These are phyloP conservation scores for Ilex aquifolium DNA, from an alignment of 257 asterid genomes.

Conservation along the genomic window DNA sequence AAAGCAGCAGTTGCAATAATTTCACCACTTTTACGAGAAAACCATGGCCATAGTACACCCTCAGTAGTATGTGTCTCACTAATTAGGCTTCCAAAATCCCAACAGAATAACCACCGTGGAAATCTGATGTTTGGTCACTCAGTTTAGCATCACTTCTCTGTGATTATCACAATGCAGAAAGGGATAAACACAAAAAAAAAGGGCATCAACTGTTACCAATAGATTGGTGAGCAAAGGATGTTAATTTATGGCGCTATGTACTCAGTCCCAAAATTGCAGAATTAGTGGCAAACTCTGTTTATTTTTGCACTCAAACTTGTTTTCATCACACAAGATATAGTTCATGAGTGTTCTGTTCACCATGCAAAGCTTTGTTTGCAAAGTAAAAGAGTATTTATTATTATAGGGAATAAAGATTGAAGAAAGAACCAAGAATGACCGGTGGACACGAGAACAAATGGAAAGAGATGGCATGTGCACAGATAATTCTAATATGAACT, in stretches of 20 bases:
- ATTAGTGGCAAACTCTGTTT: not conserved
- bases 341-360: no score
- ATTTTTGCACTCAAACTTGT: not conserved
- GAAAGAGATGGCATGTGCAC: conserved; percentile 1
- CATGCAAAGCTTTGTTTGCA: not conserved
- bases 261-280: not conserved
- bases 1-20: conserved; percentile 54
- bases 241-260: not conserved
- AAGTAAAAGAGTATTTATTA: no score
- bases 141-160: not conserved
- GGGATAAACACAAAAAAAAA: no score
- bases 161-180: no score
- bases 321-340: not conserved
- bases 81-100: not conserved
- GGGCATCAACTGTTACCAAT: not conserved
- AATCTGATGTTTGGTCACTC: not conserved
- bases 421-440: no score
- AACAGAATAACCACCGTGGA: not conserved
- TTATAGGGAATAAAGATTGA: no score
- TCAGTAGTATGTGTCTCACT: not conserved
- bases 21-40: conserved; percentile 27
- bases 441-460: no score
- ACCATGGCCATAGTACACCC: conserved; percentile 7
- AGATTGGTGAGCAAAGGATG: not conserved
- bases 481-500: conserved; percentile 13